These are phyloP conservation scores for Astrephomene gubernaculifera DNA, from an alignment of 139 green algal genomes.

Conservation along the genomic window DNA sequence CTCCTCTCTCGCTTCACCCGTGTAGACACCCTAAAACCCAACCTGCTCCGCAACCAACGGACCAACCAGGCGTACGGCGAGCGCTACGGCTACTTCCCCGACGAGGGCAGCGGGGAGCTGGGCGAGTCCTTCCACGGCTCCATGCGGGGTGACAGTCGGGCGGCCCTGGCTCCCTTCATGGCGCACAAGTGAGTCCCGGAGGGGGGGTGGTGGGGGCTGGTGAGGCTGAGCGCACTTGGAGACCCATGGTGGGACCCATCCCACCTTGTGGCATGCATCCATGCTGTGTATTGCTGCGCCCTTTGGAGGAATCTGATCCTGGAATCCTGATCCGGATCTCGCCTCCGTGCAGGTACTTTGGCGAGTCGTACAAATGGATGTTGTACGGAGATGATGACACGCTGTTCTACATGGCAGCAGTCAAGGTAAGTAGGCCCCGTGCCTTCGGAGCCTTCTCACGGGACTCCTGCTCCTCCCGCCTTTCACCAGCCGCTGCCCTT, in stretches of 20 bases:
- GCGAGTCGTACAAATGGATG: slow-evolving; percentile 58
- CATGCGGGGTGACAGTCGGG: slow-evolving; percentile 21
- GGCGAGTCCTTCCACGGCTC: slow-evolving; percentile 6
- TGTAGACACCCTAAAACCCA: no score
- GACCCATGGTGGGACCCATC: no score
- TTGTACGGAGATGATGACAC: slow-evolving; percentile 61
- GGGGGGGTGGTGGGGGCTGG: neutral
- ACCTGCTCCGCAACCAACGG: no score
- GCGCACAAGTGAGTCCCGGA: slow-evolving; percentile 24
- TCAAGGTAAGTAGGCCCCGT: slow-evolving; percentile 36
- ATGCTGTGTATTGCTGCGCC: no score
- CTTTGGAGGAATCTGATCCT: neutral
- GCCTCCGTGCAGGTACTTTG: slow-evolving; percentile 24
- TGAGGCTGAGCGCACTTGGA: no score
- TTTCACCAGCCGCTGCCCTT: no score
- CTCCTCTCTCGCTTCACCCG: no score
- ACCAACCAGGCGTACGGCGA: slow-evolving; percentile 17
- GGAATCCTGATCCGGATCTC: neutral
- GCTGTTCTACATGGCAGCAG: slow-evolving; percentile 36
- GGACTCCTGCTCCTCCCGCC: no score
- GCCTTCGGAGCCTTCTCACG: no score
- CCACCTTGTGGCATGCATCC: no score
- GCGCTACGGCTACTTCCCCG: slow-evolving; percentile 24
- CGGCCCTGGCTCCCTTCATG: slow-evolving; percentile 40
- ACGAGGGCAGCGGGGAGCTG: slow-evolving; percentile 3